Evolutionary conservation across 2,329 filamentous ascomycete genomes (phyloP), one percentile per base, ranked within the genome.

Genomic region (Neopestalotiopsis clavispora): DNA sequence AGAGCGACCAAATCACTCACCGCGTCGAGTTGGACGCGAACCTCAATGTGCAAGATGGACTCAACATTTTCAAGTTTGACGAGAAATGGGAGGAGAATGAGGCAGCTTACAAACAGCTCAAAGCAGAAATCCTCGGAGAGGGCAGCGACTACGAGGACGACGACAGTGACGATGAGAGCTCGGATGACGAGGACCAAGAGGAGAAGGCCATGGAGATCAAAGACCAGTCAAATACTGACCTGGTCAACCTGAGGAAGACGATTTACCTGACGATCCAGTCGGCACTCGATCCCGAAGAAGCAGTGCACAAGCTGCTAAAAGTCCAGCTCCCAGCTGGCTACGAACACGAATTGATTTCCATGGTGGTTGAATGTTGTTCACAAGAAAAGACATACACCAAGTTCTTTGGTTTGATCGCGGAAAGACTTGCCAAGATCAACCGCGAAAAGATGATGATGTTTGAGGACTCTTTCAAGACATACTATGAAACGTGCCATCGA

Each of bases 191-290:
- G 69, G 91, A 93, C 57, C 87, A 92, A 71, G 91, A 96, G 78
- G 90, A 94, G 71, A 92, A 92, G 77, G 92, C 92, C 23, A 87
- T 98, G 80, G 96, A 99, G 79, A 97, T 99, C 84, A 97, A 98
- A 82, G 96, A 99, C 77, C 94, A 97, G 83, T 97, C 92, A 72
- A 99, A 99, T 76, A 95, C 95, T 0, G 95, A 99, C 79, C 87
- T 99, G 14, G 94, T 98, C 78, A 97, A 97, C 77, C 85, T 99
- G 65, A 92, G 96, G 70, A 90, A 94, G 76, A 97, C 94, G 6
- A 99, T 98, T 74, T 99, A 99, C 80, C 86, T 99, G 71, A 99
- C 95, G 12, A 97, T 99, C 79, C 97, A 97, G 93, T 97, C 94
- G 52, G 96, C 93, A 75, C 94, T 96, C 73, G 94, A 97, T 69